Percentiles rank a stretch among this genome's conserved stretches.
phyloP scores from a whole-genome alignment of 176 grass and related monocot species.

The Carex myosuroides region DNA sequence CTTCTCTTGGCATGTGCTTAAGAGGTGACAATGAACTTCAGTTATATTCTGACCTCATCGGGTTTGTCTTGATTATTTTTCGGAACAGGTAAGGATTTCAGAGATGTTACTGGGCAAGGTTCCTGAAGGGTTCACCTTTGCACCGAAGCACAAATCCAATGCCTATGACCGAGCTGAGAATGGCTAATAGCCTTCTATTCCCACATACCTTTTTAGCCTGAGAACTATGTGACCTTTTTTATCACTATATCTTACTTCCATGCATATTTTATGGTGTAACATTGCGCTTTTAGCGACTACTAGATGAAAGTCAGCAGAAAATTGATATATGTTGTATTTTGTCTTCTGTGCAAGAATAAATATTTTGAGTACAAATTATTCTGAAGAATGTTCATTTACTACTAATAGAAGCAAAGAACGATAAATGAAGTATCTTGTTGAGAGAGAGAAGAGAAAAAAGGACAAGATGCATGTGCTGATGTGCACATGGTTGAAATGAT shows the following conservation, averaged over 20 bases:
- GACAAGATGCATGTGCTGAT: not conserved
- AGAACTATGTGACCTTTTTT: not conserved
- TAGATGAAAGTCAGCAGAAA: not conserved
- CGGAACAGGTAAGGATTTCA: constrained; percentile 66
- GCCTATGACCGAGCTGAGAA: constrained; percentile 91
- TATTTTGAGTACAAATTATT: not conserved
- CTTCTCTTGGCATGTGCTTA: not conserved
- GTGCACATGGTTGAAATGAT: not conserved
- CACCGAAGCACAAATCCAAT: constrained; percentile 88
- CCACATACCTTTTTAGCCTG: not conserved
- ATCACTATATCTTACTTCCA: not conserved
- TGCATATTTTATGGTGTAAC: not conserved
- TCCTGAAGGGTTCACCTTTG: constrained; percentile 77
- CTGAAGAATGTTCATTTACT: not conserved
- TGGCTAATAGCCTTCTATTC: constrained; percentile 32
- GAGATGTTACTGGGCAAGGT: constrained; percentile 89
- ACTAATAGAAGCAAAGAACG: not conserved
- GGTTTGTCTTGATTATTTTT: not conserved
- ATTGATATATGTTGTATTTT: not conserved
- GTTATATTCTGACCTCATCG: not conserved
- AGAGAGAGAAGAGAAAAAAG: not conserved
- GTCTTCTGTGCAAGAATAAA: not conserved
- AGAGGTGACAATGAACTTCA: not conserved
- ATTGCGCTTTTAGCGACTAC: not conserved
- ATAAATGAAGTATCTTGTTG: not conserved